Evolutionary conservation across 768 basidiomycete genomes (phyloP), one percentile per base, ranked within the genome.

Genomic region (Cystofilobasidium macerans): DNA sequence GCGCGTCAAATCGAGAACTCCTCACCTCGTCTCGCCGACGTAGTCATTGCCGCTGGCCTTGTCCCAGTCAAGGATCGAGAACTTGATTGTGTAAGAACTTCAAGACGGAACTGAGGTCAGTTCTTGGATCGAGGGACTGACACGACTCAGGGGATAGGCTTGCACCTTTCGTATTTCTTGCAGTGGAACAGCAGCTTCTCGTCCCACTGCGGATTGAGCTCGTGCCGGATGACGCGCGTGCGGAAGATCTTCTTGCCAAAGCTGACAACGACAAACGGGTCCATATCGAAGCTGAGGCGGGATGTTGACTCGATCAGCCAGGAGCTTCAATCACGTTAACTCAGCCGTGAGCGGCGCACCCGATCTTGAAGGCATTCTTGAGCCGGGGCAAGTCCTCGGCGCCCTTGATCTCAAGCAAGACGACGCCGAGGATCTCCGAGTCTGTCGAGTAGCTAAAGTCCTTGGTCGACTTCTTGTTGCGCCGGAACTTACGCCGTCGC

Each of bases 201-300:
- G 69, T 97, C 88, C 89, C 92, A 98, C 0, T 81, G 81, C 0
- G 95, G 94, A 73, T 88, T 90, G 61, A 85, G 78, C 0, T 70
- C 72, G 64, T 75, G 75, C 33, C 75, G 70, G 45, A 76, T 72
- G 53, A 75, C 75, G 42, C 76, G 64, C 0, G 93, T 97, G 2
- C 93, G 82, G 78, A 98, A 98, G 6, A 97, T 89, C 75, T 95
- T 98, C 79, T 92, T 93, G 35, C 93, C 89, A 69, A 99, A 99
- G 3, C 89, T 90, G 69, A 93, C 82, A 69, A 99, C 91, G 28
- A 89, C 88, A 72, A 97, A 98, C 0, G 93, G 92, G 26, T 67
- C 66, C 66, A 67, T 67, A 26, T 66, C 65, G 40, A 60, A 66
- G 7, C 64, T 57, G 32, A 14, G 18, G 35, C n/a, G n/a, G n/a